A percentile compares a stretch with the other conserved stretches of the same genome.
These are phyloP conservation scores for Populus hybrid DNA, from an alignment of 441 rosid species.

Conservation along the genomic window DNA sequence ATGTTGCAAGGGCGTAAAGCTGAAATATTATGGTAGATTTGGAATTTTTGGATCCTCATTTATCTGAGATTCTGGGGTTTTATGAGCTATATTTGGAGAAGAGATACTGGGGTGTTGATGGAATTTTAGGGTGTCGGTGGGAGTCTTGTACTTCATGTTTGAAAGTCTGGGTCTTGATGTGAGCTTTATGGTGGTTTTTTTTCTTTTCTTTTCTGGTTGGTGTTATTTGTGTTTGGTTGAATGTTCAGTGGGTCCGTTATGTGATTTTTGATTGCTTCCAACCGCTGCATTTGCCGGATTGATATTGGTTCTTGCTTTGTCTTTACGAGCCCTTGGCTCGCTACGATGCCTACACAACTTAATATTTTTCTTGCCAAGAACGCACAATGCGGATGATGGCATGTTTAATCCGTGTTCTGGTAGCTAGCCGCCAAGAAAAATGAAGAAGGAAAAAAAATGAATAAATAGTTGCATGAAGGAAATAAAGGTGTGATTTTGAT, in stretches of 20 bases:
- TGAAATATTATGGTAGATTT: not conserved
- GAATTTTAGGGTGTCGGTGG: not conserved
- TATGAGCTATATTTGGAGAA: not conserved
- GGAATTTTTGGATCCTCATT: not conserved
- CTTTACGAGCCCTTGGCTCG: slow-evolving; percentile 23
- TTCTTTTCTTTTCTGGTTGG: not conserved
- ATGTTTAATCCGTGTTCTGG: too few species aligned
- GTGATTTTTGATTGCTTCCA: not conserved
- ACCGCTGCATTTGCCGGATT: slow-evolving; percentile 3
- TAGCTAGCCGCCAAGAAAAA: too few species aligned
- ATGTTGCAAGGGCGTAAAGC: not conserved
- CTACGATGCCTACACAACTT: slow-evolving; percentile 26
- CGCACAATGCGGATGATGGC: too few species aligned
- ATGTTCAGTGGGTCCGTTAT: not conserved
- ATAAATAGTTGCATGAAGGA: too few species aligned
- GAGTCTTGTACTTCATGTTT: not conserved
- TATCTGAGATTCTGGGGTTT: not conserved
- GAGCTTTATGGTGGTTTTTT: not conserved
- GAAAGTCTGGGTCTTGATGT: slow-evolving; percentile 6
- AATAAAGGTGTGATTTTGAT: too few species aligned
- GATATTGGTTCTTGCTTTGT: not conserved
- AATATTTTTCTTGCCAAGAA: too few species aligned
- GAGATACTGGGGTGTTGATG: not conserved
- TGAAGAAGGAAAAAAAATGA: too few species aligned
- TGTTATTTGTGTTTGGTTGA: not conserved